Conservation (phyloP, 371 early-diverging fungal species). For the Homolaphlyctis polyrhiza region DNA sequence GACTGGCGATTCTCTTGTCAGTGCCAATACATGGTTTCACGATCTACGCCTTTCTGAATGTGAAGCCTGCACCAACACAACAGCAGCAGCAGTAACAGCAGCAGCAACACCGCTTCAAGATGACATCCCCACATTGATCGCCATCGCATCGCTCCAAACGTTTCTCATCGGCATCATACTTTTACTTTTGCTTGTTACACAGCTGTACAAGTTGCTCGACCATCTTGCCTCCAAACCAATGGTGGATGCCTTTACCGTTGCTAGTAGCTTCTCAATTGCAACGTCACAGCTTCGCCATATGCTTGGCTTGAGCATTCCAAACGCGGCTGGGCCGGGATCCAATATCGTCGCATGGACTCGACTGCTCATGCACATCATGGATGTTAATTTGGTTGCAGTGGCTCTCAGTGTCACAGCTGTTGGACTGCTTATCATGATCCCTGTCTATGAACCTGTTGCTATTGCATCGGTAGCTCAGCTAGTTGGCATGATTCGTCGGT, state of each 20-base stretch:
- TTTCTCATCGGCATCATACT: neutral
- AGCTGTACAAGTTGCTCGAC: neutral
- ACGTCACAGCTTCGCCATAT: neutral
- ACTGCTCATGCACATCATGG: neutral
- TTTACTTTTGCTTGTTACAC: neutral
- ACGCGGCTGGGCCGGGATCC: neutral
- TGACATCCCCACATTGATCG: neutral
- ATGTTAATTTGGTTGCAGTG: neutral
- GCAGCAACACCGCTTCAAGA: neutral
- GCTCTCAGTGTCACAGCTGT: neutral
- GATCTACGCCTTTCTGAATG: neutral
- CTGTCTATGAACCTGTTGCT: neutral
- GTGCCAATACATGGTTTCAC: neutral
- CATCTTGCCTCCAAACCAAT: neutral
- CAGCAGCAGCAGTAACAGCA: neutral
- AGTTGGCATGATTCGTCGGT: no score
- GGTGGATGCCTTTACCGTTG: neutral
- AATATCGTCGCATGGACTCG: neutral
- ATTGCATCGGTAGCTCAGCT: neutral
- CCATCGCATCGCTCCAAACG: neutral
- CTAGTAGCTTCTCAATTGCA: neutral
- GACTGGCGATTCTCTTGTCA: neutral
- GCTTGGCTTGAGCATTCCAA: neutral
- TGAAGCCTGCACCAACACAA: neutral
- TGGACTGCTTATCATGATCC: neutral